Evolutionary conservation across 2,329 filamentous ascomycete species (phyloP), one percentile per base, ranked within the genome.

Genomic region (Gyromitra esculenta): DNA sequence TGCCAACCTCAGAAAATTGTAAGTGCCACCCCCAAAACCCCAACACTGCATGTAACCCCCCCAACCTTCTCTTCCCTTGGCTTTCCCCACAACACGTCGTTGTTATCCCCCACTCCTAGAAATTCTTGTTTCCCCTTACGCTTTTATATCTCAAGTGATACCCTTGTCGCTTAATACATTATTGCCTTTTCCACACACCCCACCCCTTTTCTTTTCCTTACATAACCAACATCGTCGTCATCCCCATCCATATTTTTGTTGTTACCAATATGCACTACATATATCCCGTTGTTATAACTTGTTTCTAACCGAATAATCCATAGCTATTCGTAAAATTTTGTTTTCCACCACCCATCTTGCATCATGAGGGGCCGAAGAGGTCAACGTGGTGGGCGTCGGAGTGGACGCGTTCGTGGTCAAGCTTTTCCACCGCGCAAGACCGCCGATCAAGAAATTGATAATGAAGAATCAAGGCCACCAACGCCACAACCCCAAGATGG

Each of bases 401-500:
- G 65, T 54, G 72, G 75, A 69, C 70, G 75, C 72, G 72, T 71
- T 59, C 72, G 72, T 71, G 72, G 72, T 41, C 72, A 75, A 57
- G 41, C 72, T 50, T 65, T 64, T 71, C 72, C 65, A 70, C 65
- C 66, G 31, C 71, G 75, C 35, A 77, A 64, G 52, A 59, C 11
- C 5, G 37, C 60, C 59, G 75, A 77, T 25, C 59, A 64, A 31
- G 71, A 74, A 70, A 57, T 63, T 75, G 62, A 59, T 62, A 69
- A 73, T 60, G 66, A 75, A 45, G 70, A 41, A 39, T 77, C 71
- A 60, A 75, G 71, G 37, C 64, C 71, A 11, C 71, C 75, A 31
- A 77, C 75, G 37, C 75, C 75, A 45, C 75, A 73, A 18, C 75
- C 71, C 15, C 75, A 77, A 69, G 75, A 77, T 59, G 71, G 75